phyloP scores from a whole-genome alignment of 2,329 filamentous ascomycete species.

The Ophiostoma ips region DNA sequence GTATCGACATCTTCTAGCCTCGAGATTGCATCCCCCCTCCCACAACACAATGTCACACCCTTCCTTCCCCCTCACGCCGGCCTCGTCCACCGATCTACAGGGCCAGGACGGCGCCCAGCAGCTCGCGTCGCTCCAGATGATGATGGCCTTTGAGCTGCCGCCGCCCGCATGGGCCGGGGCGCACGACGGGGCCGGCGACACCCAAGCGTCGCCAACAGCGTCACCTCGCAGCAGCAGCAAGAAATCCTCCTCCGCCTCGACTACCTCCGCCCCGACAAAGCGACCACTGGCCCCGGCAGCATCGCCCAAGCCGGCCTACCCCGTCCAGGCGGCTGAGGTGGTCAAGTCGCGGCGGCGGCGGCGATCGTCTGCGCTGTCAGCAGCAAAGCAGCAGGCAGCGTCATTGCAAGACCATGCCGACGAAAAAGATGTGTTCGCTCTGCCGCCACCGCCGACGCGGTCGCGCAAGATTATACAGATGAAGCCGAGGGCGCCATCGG shows the following conservation, averaged over 20 bases:
- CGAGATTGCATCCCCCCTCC: too few relatives aligned
- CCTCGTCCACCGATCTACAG: conserved; percentile 66
- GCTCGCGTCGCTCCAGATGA: conserved; percentile 47
- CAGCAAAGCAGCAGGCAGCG: conserved; percentile 12
- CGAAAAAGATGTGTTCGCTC: conserved; percentile 53
- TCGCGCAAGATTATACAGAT: conserved; percentile 97
- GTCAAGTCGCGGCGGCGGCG: conserved; percentile 39
- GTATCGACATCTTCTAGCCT: neutral
- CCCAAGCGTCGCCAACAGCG: too few relatives aligned
- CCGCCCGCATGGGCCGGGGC: conserved; percentile 42
- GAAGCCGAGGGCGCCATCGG: conserved; percentile 49
- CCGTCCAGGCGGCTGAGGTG: conserved; percentile 24
- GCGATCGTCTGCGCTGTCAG: too few relatives aligned
- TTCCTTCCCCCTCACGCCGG: conserved; percentile 59
- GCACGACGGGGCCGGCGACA: conserved; percentile 9
- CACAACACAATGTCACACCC: conserved; percentile 55
- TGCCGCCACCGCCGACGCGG: conserved; percentile 83
- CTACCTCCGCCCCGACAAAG: neutral
- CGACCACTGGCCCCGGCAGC: neutral
- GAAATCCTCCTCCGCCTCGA: conserved; percentile 21
- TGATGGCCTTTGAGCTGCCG: conserved; percentile 60
- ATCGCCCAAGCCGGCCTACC: conserved; percentile 6
- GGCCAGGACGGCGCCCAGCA: conserved; percentile 53
- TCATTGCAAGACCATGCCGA: neutral
- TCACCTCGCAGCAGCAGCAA: conserved; percentile 23